Conservation (phyloP, 1,139 yeast species). For the Geotrichum australiense region DNA sequence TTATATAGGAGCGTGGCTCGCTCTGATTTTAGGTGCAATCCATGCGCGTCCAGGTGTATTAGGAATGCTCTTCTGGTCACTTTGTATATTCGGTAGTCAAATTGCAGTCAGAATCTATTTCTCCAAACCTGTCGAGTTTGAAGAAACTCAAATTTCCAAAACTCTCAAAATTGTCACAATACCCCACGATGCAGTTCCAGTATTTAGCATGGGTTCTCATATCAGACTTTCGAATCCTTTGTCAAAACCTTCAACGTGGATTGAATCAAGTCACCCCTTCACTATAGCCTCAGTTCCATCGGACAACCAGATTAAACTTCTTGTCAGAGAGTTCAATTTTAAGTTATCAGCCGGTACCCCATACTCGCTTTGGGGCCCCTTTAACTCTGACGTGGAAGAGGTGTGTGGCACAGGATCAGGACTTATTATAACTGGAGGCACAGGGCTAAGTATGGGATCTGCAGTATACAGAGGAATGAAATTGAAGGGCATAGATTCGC, state of each 20-base stretch:
- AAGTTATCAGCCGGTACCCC: constrained; percentile 23
- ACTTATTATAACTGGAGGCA: constrained; percentile 71
- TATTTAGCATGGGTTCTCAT: constrained; percentile 41
- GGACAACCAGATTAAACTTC: constrained; percentile 39
- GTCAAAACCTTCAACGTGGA: constrained; percentile 31
- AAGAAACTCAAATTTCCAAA: constrained; percentile 29
- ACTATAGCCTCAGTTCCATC: constrained; percentile 65
- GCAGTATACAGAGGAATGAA: constrained; percentile 37
- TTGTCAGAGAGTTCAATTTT: constrained; percentile 38
- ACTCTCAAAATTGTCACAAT: constrained; percentile 33
- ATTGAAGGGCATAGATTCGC: constrained; percentile 18
- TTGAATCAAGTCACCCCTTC: constrained; percentile 68
- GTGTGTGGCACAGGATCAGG: constrained; percentile 41
- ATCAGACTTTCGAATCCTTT: constrained; percentile 38
- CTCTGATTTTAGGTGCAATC: constrained; percentile 49
- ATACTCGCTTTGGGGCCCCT: constrained; percentile 32
- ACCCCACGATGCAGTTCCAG: constrained; percentile 31
- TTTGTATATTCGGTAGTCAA: constrained; percentile 43
- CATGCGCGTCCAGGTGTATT: constrained; percentile 77
- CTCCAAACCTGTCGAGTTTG: constrained; percentile 28
- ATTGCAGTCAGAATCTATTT: constrained; percentile 29
- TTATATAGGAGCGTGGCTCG: constrained; percentile 58
- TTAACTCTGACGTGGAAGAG: constrained; percentile 23
- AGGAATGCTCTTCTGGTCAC: constrained; percentile 43
- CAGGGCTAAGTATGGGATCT: constrained; percentile 74